A percentile compares a stretch with the other conserved stretches of the same genome.
phyloP scores from a whole-genome alignment of 2,329 filamentous ascomycete species.

The Colletotrichum paranaense region DNA sequence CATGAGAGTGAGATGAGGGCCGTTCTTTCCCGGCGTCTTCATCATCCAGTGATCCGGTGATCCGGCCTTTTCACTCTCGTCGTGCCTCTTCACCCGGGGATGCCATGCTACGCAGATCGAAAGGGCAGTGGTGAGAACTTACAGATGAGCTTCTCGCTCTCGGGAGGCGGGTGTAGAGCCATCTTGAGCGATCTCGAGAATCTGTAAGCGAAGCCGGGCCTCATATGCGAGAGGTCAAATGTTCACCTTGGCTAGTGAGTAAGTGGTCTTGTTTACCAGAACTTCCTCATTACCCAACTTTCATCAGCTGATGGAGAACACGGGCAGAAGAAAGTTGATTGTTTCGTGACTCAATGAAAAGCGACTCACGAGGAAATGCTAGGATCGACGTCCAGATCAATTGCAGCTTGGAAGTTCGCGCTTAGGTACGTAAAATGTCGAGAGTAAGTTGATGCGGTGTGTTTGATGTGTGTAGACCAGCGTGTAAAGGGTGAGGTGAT shows the following conservation, averaged over 20 bases:
- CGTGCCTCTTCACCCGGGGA: not conserved
- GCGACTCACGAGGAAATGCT: not conserved
- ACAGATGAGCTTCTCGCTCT: constrained; percentile 61
- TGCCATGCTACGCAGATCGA: not conserved
- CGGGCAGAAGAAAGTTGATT: too few relatives aligned
- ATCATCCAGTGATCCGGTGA: too few relatives aligned
- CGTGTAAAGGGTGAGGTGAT: constrained; percentile 2
- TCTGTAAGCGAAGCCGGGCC: constrained; percentile 18
- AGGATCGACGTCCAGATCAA: not conserved
- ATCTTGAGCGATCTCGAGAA: constrained; percentile 46
- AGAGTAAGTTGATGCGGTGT: too few relatives aligned
- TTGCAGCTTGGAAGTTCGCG: too few relatives aligned
- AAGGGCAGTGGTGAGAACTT: constrained; percentile 39
- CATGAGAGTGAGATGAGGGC: too few relatives aligned
- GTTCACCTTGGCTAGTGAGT: too few relatives aligned
- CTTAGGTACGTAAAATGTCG: too few relatives aligned
- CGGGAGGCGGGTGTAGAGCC: constrained; percentile 56
- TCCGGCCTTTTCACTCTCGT: not conserved
- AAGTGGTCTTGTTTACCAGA: not conserved
- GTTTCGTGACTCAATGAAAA: not conserved
- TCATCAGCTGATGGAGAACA: not conserved
- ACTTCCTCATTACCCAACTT: not conserved
- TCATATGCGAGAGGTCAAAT: not conserved
- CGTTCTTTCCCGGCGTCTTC: too few relatives aligned
- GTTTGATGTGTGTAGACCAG: not conserved